Evolutionary conservation across 306 rosid genomes (phyloP).

Genomic region (Sindora glabra): DNA sequence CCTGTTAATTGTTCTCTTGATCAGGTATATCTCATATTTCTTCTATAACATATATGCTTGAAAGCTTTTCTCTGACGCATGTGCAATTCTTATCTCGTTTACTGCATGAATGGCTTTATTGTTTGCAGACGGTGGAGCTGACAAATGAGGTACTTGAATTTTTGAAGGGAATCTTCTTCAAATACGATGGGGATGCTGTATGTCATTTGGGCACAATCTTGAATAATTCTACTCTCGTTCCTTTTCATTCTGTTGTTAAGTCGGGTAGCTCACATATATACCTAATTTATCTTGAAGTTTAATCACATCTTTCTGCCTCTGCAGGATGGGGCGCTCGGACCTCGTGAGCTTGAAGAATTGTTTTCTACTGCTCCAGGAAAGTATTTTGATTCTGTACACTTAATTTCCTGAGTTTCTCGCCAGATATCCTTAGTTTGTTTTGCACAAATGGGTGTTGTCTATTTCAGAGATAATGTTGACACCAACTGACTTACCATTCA

Average conservation of each 20-base stretch:
- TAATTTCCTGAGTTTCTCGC: neutral
- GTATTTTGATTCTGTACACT: conserved; percentile 28
- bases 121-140: conserved; percentile 88
- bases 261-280: neutral
- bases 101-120: conserved; percentile 17
- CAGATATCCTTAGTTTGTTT: neutral
- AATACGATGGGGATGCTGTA: conserved; percentile 64
- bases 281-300: conserved; percentile 3
- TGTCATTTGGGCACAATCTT: conserved; percentile 24
- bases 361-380: conserved; percentile 97
- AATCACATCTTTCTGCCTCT: conserved; percentile 5
- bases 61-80: too few species aligned
- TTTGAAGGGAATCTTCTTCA: conserved; percentile 67
- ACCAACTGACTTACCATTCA: neutral
- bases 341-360: conserved; percentile 82
- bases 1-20: conserved; percentile 62
- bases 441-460: neutral
- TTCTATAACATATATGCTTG: neutral
- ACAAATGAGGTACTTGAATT: conserved; percentile 86
- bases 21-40: conserved; percentile 47
- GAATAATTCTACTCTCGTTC: neutral
- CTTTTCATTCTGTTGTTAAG: neutral
- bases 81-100: too few species aligned
- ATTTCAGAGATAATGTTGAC: neutral
- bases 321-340: conserved; percentile 77